phyloP scores from a whole-genome alignment of 148 eudicot species.

The Tetragonia tetragonoides region DNA sequence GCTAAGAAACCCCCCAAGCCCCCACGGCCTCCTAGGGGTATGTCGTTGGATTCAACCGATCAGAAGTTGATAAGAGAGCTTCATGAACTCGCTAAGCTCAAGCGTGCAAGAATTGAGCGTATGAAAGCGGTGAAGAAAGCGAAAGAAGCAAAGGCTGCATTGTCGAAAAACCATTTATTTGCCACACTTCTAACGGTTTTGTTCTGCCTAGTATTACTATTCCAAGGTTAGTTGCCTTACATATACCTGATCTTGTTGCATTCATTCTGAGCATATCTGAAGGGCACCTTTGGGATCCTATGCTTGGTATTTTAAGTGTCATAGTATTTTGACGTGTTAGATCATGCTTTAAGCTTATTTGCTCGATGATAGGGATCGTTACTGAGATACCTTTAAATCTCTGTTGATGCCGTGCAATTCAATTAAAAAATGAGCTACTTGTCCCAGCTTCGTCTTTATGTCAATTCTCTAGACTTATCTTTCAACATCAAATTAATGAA shows the following conservation, averaged over 20 bases:
- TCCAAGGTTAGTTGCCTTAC: slow-evolving; percentile 59
- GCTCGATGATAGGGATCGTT: too few relatives aligned
- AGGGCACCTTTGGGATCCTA: not conserved
- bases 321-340: too few relatives aligned
- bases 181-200: slow-evolving; percentile 62
- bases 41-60: slow-evolving; percentile 77
- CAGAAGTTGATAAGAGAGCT: slow-evolving; percentile 83
- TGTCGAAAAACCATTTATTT: slow-evolving; percentile 54
- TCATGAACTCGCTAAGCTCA: slow-evolving; percentile 64
- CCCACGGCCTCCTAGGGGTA: slow-evolving; percentile 74
- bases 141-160: slow-evolving; percentile 54
- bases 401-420: too few relatives aligned
- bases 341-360: too few relatives aligned
- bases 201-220: slow-evolving; percentile 60
- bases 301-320: not conserved
- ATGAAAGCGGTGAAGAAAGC: slow-evolving; percentile 85
- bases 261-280: not conserved
- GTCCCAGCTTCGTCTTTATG: too few relatives aligned
- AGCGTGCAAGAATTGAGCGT: slow-evolving; percentile 69
- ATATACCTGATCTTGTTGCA: not conserved
- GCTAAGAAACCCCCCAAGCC: slow-evolving; percentile 81
- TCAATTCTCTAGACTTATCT: not conserved
- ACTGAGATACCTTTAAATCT: too few relatives aligned
- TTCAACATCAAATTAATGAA: not conserved
- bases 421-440: too few relatives aligned